Evolutionary conservation across 2,329 filamentous ascomycete species (phyloP).

Genomic region (Cytospora chrysosperma): DNA sequence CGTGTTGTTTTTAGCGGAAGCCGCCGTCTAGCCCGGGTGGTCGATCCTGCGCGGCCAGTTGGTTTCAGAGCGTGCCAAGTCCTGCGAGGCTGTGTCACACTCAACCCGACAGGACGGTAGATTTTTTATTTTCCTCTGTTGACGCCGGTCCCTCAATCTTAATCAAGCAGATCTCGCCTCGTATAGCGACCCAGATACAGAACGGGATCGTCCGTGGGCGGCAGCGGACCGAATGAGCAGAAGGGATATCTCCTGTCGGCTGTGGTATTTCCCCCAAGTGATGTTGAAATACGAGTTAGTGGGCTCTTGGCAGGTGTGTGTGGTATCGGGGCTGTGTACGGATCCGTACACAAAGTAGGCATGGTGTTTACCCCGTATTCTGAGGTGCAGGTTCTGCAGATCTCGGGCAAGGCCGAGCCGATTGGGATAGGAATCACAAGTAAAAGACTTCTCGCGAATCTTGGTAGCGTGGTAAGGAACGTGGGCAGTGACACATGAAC

Average conservation of each 20-base stretch:
- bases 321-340: not conserved
- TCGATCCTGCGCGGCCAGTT: not conserved
- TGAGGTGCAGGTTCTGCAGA: slow-evolving; percentile 12
- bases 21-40: not conserved
- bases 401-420: slow-evolving; percentile 7
- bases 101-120: not conserved
- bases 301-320: slow-evolving; percentile 3
- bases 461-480: not conserved
- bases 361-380: not conserved
- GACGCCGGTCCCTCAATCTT: not conserved
- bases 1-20: not conserved
- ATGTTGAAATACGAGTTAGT: not conserved
- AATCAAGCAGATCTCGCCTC: not conserved
- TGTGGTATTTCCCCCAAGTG: too few species aligned
- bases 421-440: not conserved
- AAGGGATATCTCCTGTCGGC: too few species aligned
- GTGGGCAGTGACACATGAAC: too few species aligned
- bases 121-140: not conserved
- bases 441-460: not conserved
- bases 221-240: not conserved
- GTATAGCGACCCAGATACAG: not conserved
- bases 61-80: not conserved
- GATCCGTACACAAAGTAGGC: too few species aligned
- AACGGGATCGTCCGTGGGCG: not conserved
- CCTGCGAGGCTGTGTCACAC: not conserved